phyloP scores from a whole-genome alignment of 2,329 filamentous ascomycete genomes.

The Boeremia exigua region DNA sequence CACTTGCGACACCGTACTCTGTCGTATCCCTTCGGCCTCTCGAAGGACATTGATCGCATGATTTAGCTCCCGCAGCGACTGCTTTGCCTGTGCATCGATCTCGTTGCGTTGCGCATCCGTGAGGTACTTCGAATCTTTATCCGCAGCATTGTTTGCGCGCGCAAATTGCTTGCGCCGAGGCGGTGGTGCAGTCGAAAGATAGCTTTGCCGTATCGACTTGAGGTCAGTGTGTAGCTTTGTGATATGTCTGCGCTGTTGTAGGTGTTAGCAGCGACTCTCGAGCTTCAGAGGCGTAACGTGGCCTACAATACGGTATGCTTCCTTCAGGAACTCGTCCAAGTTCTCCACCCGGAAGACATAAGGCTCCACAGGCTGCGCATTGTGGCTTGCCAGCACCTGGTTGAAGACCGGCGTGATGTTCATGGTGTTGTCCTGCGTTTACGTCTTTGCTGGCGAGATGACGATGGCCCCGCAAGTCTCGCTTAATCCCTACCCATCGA shows the following conservation, averaged over 20 bases:
- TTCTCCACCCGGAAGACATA: constrained; percentile 49
- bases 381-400: constrained; percentile 67
- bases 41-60: constrained; percentile 78
- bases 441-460: constrained; percentile 24
- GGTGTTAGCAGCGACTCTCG: constrained; percentile 25
- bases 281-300: constrained; percentile 26
- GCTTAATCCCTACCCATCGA: constrained; percentile 19
- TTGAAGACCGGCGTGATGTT: constrained; percentile 75
- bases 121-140: constrained; percentile 63
- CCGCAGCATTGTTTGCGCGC: constrained; percentile 42
- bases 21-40: constrained; percentile 81
- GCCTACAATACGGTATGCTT: constrained; percentile 89
- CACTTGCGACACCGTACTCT: constrained; percentile 74
- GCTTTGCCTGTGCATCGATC: constrained; percentile 86
- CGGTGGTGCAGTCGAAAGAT: constrained; percentile 80
- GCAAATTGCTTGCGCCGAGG: constrained; percentile 60
- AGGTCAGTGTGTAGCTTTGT: constrained; percentile 80
- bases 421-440: constrained; percentile 36
- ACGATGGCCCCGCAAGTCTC: constrained; percentile 36
- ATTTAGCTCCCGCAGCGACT: constrained; percentile 84
- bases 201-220: constrained; percentile 82
- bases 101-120: constrained; percentile 84
- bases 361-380: constrained; percentile 59
- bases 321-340: constrained; percentile 87
- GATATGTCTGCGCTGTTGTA: constrained; percentile 79